A percentile compares a stretch with the other conserved stretches of the same genome.
Conservation (phyloP, 495 filamentous ascomycete species). For the Neurospora sp. region DNA sequence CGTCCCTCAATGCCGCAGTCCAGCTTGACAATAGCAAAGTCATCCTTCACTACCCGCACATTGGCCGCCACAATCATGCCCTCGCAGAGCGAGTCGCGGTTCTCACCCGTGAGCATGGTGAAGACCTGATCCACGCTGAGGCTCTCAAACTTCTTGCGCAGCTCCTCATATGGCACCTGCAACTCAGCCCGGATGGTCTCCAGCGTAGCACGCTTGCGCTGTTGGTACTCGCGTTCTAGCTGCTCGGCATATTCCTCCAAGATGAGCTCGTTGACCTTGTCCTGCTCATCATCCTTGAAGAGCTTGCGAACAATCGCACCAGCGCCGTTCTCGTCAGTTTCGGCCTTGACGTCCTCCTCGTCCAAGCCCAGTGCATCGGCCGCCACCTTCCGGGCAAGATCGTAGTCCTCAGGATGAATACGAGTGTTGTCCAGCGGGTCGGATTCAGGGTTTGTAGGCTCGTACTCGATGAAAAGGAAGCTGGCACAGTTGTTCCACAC, state of each 20-base stretch:
- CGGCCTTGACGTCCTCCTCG: constrained; percentile 94
- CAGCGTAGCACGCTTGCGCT: constrained; percentile 89
- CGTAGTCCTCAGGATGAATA: constrained; percentile 96
- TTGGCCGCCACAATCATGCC: constrained; percentile 89
- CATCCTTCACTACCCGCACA: constrained; percentile 77
- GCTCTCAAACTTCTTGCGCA: constrained; percentile 68
- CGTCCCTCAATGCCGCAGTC: constrained; percentile 90
- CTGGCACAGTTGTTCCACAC: constrained; percentile 96
- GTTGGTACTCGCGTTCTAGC: constrained; percentile 81
- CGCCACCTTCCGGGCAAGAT: constrained; percentile 93
- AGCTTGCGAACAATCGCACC: constrained; percentile 87
- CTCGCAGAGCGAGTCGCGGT: constrained; percentile 64
- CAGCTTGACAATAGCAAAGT: constrained; percentile 85
- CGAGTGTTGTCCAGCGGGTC: constrained; percentile 95
- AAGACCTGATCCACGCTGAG: constrained; percentile 77
- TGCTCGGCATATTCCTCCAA: constrained; percentile 96
- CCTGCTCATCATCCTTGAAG: constrained; percentile 80
- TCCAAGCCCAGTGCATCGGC: constrained; percentile 93
- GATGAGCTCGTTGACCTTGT: constrained; percentile 92
- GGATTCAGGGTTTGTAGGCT: constrained; percentile 61
- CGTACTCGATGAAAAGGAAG: constrained; percentile 83
- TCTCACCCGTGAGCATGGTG: constrained; percentile 95
- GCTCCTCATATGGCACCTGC: constrained; percentile 84
- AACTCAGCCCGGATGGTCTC: constrained; percentile 94
- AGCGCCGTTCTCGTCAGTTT: constrained; percentile 75